These are phyloP conservation scores for Xylaria curta DNA, from an alignment of 495 filamentous ascomycete species.

Conservation along the genomic window DNA sequence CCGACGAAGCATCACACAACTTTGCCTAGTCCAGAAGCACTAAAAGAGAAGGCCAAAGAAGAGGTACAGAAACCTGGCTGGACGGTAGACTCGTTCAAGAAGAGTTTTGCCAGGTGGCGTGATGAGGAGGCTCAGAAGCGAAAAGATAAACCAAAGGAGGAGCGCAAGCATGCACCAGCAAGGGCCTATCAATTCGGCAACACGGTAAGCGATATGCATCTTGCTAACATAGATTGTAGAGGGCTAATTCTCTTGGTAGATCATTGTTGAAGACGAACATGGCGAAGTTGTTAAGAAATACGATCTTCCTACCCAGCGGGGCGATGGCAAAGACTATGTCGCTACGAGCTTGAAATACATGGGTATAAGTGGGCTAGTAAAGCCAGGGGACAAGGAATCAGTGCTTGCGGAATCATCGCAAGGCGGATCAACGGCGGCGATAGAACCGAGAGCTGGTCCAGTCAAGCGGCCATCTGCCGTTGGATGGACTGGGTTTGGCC, in stretches of 20 bases:
- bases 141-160: constrained; percentile 59
- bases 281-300: constrained; percentile 98
- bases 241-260: constrained; percentile 48
- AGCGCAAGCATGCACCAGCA: constrained; percentile 65
- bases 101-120: constrained; percentile 59
- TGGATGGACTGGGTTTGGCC: constrained; percentile 63
- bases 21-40: constrained; percentile 18
- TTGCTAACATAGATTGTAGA: background rate
- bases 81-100: constrained; percentile 52
- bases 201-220: constrained; percentile 59
- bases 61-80: constrained; percentile 49
- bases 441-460: constrained; percentile 30
- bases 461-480: constrained; percentile 32
- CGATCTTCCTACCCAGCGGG: constrained; percentile 69
- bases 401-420: constrained; percentile 34
- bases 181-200: constrained; percentile 95
- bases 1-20: constrained; percentile 34
- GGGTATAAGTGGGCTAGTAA: constrained; percentile 53
- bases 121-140: constrained; percentile 65
- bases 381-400: constrained; percentile 42
- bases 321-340: constrained; percentile 47
- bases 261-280: constrained; percentile 97
- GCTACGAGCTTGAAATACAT: constrained; percentile 54
- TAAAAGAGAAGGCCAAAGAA: constrained; percentile 37
- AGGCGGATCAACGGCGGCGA: constrained; percentile 27